Conservation (phyloP, 805 yeast species). For the Sungouiozyma ichnusensis region DNA sequence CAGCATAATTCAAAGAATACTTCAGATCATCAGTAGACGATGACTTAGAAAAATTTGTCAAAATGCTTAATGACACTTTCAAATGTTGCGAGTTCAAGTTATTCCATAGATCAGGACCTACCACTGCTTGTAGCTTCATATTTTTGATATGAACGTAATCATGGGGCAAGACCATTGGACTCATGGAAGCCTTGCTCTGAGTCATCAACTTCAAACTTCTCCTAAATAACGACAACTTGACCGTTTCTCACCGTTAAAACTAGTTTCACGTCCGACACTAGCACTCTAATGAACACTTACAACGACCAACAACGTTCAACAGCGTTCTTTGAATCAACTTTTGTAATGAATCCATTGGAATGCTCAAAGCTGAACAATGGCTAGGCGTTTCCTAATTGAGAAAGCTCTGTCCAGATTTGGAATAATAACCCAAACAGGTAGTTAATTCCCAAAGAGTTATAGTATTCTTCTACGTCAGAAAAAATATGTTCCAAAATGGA, state of each 20-base stretch:
- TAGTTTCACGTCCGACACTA: no score
- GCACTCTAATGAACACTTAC: no score
- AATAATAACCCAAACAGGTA: background rate
- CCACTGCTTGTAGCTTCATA: slow-evolving; percentile 49
- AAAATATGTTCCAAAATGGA: background rate
- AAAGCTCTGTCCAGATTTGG: no score
- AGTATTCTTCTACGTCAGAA: background rate
- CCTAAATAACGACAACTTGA: background rate
- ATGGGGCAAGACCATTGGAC: slow-evolving; percentile 2
- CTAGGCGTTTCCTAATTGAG: no score
- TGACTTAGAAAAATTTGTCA: slow-evolving; percentile 63
- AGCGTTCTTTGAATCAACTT: no score
- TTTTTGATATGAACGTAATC: slow-evolving; percentile 39
- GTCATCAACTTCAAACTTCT: background rate
- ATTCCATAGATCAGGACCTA: slow-evolving; percentile 71
- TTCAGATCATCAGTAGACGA: slow-evolving; percentile 71
- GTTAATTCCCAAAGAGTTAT: background rate
- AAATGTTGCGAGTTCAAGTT: slow-evolving; percentile 59
- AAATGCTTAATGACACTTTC: slow-evolving; percentile 44
- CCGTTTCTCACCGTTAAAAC: no score
- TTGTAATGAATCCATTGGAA: no score
- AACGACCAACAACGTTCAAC: no score
- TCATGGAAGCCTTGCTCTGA: background rate
- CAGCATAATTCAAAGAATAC: slow-evolving; percentile 83
- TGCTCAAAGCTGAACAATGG: no score